A percentile compares a stretch with the other conserved stretches of the same genome.
phyloP scores from a whole-genome alignment of 345 rosid species.

The Brassica juncea region DNA sequence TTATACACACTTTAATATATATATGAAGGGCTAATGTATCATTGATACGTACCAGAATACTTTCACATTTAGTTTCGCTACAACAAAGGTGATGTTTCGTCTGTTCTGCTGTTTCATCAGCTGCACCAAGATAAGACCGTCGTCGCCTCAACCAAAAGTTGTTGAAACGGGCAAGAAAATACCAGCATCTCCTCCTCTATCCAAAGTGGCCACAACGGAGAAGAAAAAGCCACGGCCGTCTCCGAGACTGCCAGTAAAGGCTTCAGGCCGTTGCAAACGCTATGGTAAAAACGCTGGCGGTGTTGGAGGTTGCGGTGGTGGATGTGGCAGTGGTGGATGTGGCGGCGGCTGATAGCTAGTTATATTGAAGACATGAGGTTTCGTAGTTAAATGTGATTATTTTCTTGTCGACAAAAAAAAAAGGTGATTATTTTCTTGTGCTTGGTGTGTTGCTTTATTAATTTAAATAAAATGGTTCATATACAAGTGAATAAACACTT shows the following conservation, averaged over 20 bases:
- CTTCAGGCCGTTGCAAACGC: background rate
- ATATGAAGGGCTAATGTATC: slow-evolving; percentile 1
- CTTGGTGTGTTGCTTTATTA: background rate
- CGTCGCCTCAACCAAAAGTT: slow-evolving; percentile 6
- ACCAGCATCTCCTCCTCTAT: background rate
- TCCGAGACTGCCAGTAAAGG: background rate
- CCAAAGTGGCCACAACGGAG: background rate
- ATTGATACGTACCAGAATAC: background rate
- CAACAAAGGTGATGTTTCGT: slow-evolving; percentile 19
- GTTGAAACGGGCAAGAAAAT: slow-evolving; percentile 4
- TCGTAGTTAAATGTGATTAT: background rate
- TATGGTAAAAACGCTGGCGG: slow-evolving; percentile 8
- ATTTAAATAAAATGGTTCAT: slow-evolving; percentile 5
- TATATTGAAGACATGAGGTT: background rate
- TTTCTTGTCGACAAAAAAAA: too few species aligned
- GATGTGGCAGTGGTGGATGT: slow-evolving; percentile 32
- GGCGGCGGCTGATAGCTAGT: slow-evolving; percentile 17
- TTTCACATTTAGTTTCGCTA: background rate
- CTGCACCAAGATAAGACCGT: slow-evolving; percentile 30
- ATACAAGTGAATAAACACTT: background rate
- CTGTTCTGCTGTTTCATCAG: slow-evolving; percentile 22
- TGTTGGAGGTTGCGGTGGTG: slow-evolving; percentile 25
- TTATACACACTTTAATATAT: background rate
- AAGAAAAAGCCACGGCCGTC: slow-evolving; percentile 7
- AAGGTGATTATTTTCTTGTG: too few species aligned